Conservation (phyloP, 148 eudicot genomes). For the Rheum nobile region DNA sequence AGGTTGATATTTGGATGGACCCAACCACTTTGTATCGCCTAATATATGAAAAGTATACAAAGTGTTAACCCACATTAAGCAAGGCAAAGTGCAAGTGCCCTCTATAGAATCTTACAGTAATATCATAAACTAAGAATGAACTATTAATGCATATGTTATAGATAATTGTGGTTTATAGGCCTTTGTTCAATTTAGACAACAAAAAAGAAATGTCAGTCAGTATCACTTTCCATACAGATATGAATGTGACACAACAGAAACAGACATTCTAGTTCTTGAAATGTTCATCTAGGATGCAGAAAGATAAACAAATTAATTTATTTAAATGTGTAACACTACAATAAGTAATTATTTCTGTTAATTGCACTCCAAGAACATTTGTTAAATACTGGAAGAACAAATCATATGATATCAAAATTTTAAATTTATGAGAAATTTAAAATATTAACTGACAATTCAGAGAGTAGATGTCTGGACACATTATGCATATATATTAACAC, state of each 20-base stretch:
- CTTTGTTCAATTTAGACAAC: not conserved
- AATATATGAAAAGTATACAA: slow-evolving; percentile 7
- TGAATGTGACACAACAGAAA: not conserved
- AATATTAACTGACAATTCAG: too few species aligned
- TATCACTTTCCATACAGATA: not conserved
- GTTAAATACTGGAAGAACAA: not conserved
- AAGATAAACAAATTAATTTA: too few species aligned
- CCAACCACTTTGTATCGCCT: slow-evolving; percentile 96
- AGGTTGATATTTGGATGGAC: slow-evolving; percentile 93
- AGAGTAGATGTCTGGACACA: too few species aligned
- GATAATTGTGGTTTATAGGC: not conserved
- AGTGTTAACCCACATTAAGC: not conserved
- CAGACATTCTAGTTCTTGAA: not conserved
- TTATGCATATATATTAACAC: too few species aligned
- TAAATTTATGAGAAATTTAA: too few species aligned
- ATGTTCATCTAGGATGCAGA: too few species aligned
- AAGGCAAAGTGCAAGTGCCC: not conserved
- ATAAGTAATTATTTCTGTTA: too few species aligned
- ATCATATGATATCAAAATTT: not conserved
- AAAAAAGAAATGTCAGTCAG: not conserved
- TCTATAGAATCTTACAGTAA: not conserved
- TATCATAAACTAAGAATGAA: not conserved
- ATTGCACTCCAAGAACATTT: too few species aligned
- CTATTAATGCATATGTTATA: not conserved
- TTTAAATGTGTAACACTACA: too few species aligned